Evolutionary conservation across 2,329 filamentous ascomycete species (phyloP), one percentile per base, ranked within the genome.

Genomic region (Colletotrichum orchidophilum): DNA sequence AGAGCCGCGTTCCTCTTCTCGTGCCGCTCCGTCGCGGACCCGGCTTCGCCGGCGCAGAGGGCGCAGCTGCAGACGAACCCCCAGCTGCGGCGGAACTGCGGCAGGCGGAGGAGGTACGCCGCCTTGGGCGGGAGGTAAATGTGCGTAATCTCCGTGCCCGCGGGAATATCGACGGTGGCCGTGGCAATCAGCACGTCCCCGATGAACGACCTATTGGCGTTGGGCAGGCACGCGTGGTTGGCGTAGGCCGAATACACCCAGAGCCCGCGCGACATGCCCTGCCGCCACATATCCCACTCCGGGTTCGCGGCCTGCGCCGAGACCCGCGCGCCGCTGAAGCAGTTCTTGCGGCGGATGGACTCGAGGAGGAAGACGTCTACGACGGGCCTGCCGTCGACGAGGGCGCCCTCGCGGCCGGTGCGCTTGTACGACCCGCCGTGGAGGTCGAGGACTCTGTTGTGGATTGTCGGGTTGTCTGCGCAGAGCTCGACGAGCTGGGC

Each of bases 341-440:
- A 83, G 65, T 83, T 83, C 73, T 81, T 83, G 55, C 78, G 77
- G n/a, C 81, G 80, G 61, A 84, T 80, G 7, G 78, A 78, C 75
- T 84, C 82, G 64, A 81, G 76, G 5, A 82, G 74, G 68, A 82
- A 84, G 1, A 81, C 76, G 66, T 84, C 82, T 6, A 83, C 73
- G 5, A 83, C 76, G 1, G 77, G 77, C 13, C 75, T 75, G 21
- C 79, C 82, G 57, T 82, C 80, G 1, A 82, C 76, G 1, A 80
- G 57, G 1, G 75, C 73, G 1, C 78, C 78, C 61, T 84, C 81
- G 0, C 70, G 57, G 0, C 80, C 80, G 2, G 68, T 76, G 1
- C 76, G 75, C 61, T 77, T 75, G 70, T 81, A 80, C 7, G 80
- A 73, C 9, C 80, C 83, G 6, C 76, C 78, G 70, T 82, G 77